phyloP scores from a whole-genome alignment of 2,329 filamentous ascomycete genomes.

The Exophiala calicioides region DNA sequence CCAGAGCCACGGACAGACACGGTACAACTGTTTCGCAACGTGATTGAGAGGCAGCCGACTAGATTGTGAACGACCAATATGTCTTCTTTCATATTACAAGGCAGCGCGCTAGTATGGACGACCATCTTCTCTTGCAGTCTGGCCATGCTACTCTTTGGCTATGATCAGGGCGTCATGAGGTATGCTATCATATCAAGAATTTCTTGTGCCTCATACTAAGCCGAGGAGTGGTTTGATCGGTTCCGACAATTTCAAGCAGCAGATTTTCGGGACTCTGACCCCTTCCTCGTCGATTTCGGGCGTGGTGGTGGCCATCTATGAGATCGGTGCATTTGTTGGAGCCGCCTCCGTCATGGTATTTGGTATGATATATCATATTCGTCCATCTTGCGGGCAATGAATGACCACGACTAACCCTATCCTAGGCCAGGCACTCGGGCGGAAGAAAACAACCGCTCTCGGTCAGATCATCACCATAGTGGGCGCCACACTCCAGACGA shows the following conservation, averaged over 20 bases:
- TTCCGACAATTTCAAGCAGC: not conserved
- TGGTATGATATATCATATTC: not conserved
- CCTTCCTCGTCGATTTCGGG: not conserved
- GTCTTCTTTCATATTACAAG: too few relatives aligned
- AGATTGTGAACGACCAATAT: too few relatives aligned
- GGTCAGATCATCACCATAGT: not conserved
- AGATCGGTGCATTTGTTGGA: not conserved
- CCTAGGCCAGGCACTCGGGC: not conserved
- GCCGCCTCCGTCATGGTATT: not conserved
- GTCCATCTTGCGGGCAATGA: not conserved
- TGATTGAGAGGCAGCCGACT: too few relatives aligned
- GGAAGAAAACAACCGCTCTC: not conserved
- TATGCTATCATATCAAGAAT: not conserved
- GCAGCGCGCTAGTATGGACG: not conserved
- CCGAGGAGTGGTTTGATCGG: not conserved
- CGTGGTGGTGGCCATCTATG: not conserved
- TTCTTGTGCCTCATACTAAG: not conserved
- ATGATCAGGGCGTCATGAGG: conserved; percentile 2
- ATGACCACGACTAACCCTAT: not conserved
- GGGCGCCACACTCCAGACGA: not conserved
- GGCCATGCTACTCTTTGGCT: not conserved
- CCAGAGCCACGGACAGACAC: too few relatives aligned
- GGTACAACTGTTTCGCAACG: too few relatives aligned
- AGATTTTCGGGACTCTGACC: not conserved
- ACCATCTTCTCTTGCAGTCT: not conserved